Evolutionary conservation across 257 asterid species (phyloP), one percentile per base, ranked within the genome.

Genomic region (Penstemon barbatus): DNA sequence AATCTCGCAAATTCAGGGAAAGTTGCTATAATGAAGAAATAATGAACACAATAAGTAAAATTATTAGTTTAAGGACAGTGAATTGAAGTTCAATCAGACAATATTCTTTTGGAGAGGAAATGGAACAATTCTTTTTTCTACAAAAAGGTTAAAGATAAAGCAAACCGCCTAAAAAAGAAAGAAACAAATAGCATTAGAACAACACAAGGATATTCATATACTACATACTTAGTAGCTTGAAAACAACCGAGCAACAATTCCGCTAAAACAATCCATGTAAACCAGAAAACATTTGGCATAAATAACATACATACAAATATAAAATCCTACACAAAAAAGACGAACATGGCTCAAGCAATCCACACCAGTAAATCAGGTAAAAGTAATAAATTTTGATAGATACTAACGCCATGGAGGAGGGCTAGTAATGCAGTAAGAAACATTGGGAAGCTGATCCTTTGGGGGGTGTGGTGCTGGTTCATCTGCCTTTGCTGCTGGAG

Each of bases 331-430:
- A 49, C 18, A 52, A 57, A 68, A 53, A 36, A 74, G 60, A 68
- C 77, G 19, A 58, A 11, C 12, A 58, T 25, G 8, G 40, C 37
- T 11, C 2, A 58, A 58, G 9, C 6, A 58, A 58, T 25, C 33
- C 33, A 25, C 2, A 25, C 33, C 33, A 25, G 33, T 25, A 25
- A 18, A 42, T 52, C 55, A 70, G 53, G 42, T 63, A 59, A 61
- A 19, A 43, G 15, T 3, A 74, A 57, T 55, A 71, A 63, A 44
- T 19, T 57, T 9, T 18, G 10, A 18, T 3, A 75, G 65, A 61
- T 9, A 83, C 96, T 86, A 57, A 92, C 98, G 97, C 98, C 98
- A 92, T 55, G 90, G 97, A 70, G 97, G 98, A 78, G 97, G 97
- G 66, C 98, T 92, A 42, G 93, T 90, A 60, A 92, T 92, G 98